phyloP scores from a whole-genome alignment of 2,329 filamentous ascomycete species.

The Cadophora sp. region DNA sequence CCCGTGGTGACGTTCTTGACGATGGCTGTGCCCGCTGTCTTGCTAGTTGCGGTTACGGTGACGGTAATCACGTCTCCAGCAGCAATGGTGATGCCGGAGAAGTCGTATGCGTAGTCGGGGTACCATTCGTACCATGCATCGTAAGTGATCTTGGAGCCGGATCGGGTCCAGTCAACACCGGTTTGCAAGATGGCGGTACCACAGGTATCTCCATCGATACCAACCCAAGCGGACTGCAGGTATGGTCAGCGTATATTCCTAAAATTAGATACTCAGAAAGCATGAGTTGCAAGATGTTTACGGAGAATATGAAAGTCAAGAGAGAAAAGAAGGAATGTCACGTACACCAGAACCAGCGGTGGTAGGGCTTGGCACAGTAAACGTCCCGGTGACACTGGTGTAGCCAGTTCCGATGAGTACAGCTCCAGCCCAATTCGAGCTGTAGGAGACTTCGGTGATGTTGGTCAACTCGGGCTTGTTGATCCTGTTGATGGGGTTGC shows the following conservation, averaged over 20 bases:
- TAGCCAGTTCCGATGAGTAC: conserved; percentile 58
- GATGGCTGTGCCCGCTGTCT: conserved; percentile 51
- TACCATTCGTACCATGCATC: conserved; percentile 69
- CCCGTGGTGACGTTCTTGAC: conserved; percentile 56
- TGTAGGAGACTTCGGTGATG: conserved; percentile 56
- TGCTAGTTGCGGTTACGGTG: conserved; percentile 48
- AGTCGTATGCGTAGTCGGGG: conserved; percentile 61
- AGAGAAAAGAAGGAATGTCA: too few species aligned
- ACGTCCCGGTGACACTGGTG: conserved; percentile 59
- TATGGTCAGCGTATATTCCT: too few species aligned
- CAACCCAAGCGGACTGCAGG: conserved; percentile 59
- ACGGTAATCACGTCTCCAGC: conserved; percentile 54
- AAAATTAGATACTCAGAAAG: too few species aligned
- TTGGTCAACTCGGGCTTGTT: conserved; percentile 45
- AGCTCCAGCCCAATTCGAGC: conserved; percentile 65
- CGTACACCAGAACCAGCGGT: conserved; percentile 50
- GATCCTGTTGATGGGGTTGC: conserved; percentile 45
- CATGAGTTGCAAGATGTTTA: too few species aligned
- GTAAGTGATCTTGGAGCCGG: conserved; percentile 52
- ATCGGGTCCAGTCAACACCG: conserved; percentile 61
- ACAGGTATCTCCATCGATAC: conserved; percentile 67
- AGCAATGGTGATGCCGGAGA: conserved; percentile 52
- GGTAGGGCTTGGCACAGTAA: conserved; percentile 56
- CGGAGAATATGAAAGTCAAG: too few species aligned
- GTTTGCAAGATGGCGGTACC: conserved; percentile 61